Percentiles rank a stretch among this genome's conserved stretches.
Evolutionary conservation across 805 yeast species (phyloP).

Genomic region (Spathaspora sp.): DNA sequence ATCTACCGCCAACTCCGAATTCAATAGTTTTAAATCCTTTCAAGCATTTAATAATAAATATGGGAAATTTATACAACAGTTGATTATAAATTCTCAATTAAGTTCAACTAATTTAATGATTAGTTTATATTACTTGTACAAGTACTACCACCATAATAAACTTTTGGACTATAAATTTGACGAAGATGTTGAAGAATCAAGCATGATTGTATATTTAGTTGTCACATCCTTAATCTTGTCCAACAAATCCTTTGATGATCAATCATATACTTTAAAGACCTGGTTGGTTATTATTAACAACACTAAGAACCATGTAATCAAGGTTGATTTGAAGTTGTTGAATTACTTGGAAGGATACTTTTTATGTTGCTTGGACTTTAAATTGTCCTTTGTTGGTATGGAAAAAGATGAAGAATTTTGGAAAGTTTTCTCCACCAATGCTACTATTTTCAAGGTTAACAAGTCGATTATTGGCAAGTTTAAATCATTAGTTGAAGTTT

Average conservation of each 20-base stretch:
- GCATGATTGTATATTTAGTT: conserved; percentile 19
- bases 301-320: conserved; percentile 10
- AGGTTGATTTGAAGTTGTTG: conserved; percentile 20
- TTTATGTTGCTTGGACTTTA: conserved; percentile 22
- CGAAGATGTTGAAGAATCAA: conserved; percentile 3
- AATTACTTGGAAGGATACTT: conserved; percentile 26
- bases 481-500: conserved; percentile 8
- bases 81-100: conserved; percentile 17
- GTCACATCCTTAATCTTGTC: conserved; percentile 24
- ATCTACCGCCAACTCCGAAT: not conserved
- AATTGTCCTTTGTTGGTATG: conserved; percentile 20
- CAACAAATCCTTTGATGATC: conserved; percentile 47
- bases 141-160: conserved; percentile 12
- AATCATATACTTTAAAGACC: conserved; percentile 47
- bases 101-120: conserved; percentile 19
- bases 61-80: conserved; percentile 5
- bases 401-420: conserved; percentile 20
- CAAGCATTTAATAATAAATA: conserved; percentile 5
- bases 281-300: conserved; percentile 34
- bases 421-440: conserved; percentile 10
- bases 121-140: conserved; percentile 21
- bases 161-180: conserved; percentile 2
- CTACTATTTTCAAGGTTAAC: conserved; percentile 7
- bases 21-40: not conserved
- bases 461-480: conserved; percentile 7